Evolutionary conservation across 441 rosid genomes (phyloP).

Genomic region (Kokia cookei): DNA sequence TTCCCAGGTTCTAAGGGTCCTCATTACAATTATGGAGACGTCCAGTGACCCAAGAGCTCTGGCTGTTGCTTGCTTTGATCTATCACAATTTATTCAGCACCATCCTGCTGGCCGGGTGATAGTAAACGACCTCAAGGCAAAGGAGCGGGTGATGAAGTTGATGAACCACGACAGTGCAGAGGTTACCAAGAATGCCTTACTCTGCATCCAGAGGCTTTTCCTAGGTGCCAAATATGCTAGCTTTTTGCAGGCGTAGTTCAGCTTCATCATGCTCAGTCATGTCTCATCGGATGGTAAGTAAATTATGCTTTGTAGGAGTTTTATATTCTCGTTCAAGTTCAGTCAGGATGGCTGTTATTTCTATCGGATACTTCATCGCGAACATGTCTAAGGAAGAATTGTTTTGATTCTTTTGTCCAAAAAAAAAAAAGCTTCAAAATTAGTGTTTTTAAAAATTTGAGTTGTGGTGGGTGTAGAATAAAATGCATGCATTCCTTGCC

Average conservation of each 20-base stretch:
- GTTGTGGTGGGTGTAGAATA: not conserved
- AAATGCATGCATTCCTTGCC: not conserved
- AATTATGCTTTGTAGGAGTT: not conserved
- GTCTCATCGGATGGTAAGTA: not conserved
- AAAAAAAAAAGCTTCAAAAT: not conserved
- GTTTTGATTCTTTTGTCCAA: not conserved
- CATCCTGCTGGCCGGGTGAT: conserved; percentile 93
- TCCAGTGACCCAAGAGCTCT: conserved; percentile 81
- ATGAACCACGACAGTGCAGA: conserved; percentile 88
- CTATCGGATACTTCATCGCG: not conserved
- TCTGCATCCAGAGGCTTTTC: conserved; percentile 96
- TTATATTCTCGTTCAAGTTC: not conserved
- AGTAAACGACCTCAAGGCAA: conserved; percentile 86
- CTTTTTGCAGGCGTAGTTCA: conserved; percentile 71
- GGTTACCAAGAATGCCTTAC: conserved; percentile 86
- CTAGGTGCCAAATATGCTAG: conserved; percentile 96
- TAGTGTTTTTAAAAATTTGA: not conserved
- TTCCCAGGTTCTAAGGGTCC: conserved; percentile 85
- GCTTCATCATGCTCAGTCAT: not conserved
- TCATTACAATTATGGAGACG: conserved; percentile 86
- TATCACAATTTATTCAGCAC: conserved; percentile 89
- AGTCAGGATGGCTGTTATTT: not conserved
- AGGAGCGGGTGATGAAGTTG: conserved; percentile 93
- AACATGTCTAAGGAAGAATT: not conserved
- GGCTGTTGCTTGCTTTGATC: conserved; percentile 89